phyloP scores from a whole-genome alignment of 2,329 filamentous ascomycete genomes.

The Microcera coccophila region DNA sequence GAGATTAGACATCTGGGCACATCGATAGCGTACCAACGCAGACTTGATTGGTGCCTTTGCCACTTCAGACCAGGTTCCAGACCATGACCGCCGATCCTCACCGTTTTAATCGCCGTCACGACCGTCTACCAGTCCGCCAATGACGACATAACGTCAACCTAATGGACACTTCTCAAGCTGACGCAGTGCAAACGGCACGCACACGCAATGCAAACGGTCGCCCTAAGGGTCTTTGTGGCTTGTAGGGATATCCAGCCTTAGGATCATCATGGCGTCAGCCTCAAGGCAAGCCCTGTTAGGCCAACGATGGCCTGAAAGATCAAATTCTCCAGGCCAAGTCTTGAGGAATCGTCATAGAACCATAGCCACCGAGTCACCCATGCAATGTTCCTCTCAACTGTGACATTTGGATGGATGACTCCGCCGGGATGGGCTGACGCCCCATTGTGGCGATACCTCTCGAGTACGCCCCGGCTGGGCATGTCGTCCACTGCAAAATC shows the following conservation, averaged over 20 bases:
- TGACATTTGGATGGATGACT: not conserved
- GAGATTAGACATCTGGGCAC: constrained; percentile 16
- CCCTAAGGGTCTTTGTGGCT: not conserved
- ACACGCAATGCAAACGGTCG: not conserved
- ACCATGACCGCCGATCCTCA: constrained; percentile 18
- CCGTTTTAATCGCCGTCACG: constrained; percentile 15
- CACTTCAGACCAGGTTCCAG: constrained; percentile 23
- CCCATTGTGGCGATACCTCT: not conserved
- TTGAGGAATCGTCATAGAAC: not conserved
- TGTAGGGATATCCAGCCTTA: not conserved
- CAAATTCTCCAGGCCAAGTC: not conserved
- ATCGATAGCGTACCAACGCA: constrained; percentile 11
- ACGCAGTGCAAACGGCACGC: not conserved
- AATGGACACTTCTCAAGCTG: not conserved
- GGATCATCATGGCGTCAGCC: not conserved
- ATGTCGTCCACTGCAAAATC: not conserved
- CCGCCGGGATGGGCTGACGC: not conserved
- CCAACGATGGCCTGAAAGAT: not conserved
- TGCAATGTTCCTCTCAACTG: not conserved
- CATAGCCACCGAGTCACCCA: not conserved
- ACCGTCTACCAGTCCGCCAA: constrained; percentile 11
- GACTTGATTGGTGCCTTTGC: constrained; percentile 18
- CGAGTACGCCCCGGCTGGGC: not conserved
- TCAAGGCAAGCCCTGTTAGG: not conserved
- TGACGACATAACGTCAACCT: constrained; percentile 23